phyloP scores from a whole-genome alignment of 2,329 filamentous ascomycete genomes.

The Claviceps lovelessii region DNA sequence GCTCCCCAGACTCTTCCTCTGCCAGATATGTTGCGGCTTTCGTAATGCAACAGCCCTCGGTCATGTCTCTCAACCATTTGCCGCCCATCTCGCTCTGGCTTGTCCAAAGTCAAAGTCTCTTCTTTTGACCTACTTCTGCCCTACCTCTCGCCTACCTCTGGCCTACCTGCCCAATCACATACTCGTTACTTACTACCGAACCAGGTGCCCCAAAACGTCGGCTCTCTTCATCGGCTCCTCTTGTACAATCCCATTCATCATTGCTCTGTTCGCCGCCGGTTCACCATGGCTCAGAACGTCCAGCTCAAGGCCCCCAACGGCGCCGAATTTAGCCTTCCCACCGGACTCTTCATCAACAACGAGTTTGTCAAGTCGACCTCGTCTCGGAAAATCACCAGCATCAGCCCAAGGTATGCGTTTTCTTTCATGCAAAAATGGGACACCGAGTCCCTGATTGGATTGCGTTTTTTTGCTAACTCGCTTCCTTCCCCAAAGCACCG shows the following conservation, averaged over 20 bases:
- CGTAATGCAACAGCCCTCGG: too few relatives aligned
- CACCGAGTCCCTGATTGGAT: not conserved
- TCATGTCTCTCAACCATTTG: too few relatives aligned
- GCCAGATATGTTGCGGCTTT: too few relatives aligned
- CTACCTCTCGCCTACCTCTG: too few relatives aligned
- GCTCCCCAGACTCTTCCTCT: too few relatives aligned
- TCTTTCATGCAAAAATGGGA: not conserved
- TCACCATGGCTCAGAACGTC: conserved; percentile 2
- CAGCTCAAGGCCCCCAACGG: conserved; percentile 39
- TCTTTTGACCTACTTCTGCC: too few relatives aligned
- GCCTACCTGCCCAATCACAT: too few relatives aligned
- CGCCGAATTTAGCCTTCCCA: conserved; percentile 49
- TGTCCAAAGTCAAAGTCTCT: too few relatives aligned
- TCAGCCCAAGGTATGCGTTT: conserved; percentile 34
- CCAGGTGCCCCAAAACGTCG: too few relatives aligned
- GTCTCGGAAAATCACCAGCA: conserved; percentile 41
- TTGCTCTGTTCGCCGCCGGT: not conserved
- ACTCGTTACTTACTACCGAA: not conserved
- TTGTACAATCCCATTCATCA: not conserved
- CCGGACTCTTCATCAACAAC: conserved; percentile 65
- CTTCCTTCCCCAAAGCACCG: conserved; percentile 13
- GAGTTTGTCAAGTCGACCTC: conserved; percentile 50
- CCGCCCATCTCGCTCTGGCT: too few relatives aligned
- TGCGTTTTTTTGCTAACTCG: not conserved
- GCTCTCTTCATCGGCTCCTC: not conserved